Evolutionary conservation across 116 monocot genomes (phyloP).

Genomic region (Trichopus zeylanicus): DNA sequence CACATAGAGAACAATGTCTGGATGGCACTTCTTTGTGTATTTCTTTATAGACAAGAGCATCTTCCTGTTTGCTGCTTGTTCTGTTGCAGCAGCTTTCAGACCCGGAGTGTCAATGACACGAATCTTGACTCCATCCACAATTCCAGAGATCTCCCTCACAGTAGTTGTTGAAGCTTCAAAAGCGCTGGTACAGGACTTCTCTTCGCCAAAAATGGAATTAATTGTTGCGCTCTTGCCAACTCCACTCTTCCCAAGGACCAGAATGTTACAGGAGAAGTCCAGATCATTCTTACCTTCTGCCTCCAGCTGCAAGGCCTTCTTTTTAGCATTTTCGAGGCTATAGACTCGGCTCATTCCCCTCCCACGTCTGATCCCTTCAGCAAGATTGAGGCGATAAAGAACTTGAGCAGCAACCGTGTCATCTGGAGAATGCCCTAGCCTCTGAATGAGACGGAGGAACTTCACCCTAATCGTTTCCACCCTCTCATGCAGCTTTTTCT

Average conservation of each 20-base stretch:
- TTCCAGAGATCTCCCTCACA: slow-evolving; percentile 52
- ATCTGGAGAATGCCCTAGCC: slow-evolving; percentile 72
- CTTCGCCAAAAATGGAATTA: slow-evolving; percentile 79
- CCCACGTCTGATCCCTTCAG: slow-evolving; percentile 66
- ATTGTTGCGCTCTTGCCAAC: slow-evolving; percentile 85
- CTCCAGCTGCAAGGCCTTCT: slow-evolving; percentile 57
- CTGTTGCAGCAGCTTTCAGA: slow-evolving; percentile 56
- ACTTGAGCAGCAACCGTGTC: slow-evolving; percentile 76
- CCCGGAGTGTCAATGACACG: slow-evolving; percentile 83
- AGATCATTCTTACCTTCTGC: slow-evolving; percentile 49
- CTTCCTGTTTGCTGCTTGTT: slow-evolving; percentile 55
- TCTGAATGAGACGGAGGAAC: slow-evolving; percentile 63
- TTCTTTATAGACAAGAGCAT: slow-evolving; percentile 67
- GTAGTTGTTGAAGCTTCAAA: slow-evolving; percentile 43
- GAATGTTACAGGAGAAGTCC: slow-evolving; percentile 74
- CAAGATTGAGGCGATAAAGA: slow-evolving; percentile 57
- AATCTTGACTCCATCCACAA: slow-evolving; percentile 63
- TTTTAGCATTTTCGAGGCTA: slow-evolving; percentile 43
- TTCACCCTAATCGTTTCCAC: slow-evolving; percentile 78
- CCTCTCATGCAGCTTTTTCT: slow-evolving; percentile 81
- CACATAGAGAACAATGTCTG: slow-evolving; percentile 83
- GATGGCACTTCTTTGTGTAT: slow-evolving; percentile 54
- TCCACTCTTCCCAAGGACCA: slow-evolving; percentile 74
- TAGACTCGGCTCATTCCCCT: slow-evolving; percentile 34
- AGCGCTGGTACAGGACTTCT: slow-evolving; percentile 48